Base-by-base conservation (phyloP, 371 early-diverging fungal genomes). In the Gilbertella persicaria region DNA sequence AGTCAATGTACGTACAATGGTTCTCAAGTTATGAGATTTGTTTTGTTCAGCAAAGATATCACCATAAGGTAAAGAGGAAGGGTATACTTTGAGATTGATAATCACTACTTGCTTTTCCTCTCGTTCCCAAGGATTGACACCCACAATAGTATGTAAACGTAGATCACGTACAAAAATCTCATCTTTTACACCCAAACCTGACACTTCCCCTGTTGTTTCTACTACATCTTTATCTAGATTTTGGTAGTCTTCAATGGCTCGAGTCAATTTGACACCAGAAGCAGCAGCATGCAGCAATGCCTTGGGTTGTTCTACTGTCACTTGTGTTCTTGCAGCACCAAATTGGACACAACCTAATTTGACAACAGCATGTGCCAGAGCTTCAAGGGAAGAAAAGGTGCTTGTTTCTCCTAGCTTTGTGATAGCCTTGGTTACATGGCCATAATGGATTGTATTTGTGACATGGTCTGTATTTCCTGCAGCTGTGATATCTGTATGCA, bases 51-150 rank as follows among this genome's bases (percentile, higher is more conserved):
- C 79, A 84, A 2, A 69, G 56, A 37, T 69, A 36, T 58, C 57
- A 37, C 62, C 62, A 28, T 62, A 73, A 23, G 63, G 56, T 39
- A 80, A 68, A 30, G 45, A 48, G 12, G 71, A 71, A n/a, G 91
- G 84, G 62, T 88, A 85, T 29, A 95, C 78, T 25, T 75, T 79
- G 49, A 98, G 53, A 50, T 90, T 90, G 50, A 97, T 59, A 2
- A 93, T 64, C 7, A 98, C 90, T 0, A 89, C 83, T 64, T 98
- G 98, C 64, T 91, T 92, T 69, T 93, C 92, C 63, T 92, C 90
- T 13, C 98, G 83, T 75, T 98, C 98, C 93, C 95, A 96, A 13
- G 93, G 86, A 65, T 96, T 93, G 20, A 97, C 89, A 33, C 99
- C 99, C 50, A 98, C 90, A 45, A 98, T 93, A 16, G 93, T 86